These are phyloP conservation scores for Fusarium sp. DNA, from an alignment of 2,329 filamentous ascomycete genomes.

Conservation along the genomic window DNA sequence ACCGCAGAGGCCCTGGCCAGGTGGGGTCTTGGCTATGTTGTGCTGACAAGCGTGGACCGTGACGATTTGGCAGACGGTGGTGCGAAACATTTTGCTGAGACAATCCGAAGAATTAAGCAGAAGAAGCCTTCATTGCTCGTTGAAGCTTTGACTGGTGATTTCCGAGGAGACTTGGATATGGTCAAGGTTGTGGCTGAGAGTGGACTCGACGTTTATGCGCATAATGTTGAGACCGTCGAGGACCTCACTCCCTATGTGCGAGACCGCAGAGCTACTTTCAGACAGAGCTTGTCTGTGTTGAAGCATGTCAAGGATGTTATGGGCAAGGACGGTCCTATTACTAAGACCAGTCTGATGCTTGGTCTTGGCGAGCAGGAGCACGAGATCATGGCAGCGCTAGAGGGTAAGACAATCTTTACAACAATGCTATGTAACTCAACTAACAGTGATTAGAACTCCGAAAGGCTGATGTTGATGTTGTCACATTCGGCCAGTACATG, in stretches of 20 bases:
- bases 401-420: slow-evolving; percentile 56
- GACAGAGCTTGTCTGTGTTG: slow-evolving; percentile 83
- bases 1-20: slow-evolving; percentile 90
- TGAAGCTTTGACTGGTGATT: slow-evolving; percentile 89
- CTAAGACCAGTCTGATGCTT: slow-evolving; percentile 99
- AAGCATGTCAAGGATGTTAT: slow-evolving; percentile 81
- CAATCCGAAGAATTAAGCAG: slow-evolving; percentile 90
- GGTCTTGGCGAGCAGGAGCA: slow-evolving; percentile 92
- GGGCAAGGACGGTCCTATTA: slow-evolving; percentile 77
- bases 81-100: slow-evolving; percentile 90
- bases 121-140: slow-evolving; percentile 81
- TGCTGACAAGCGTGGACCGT: slow-evolving; percentile 91
- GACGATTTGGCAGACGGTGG: slow-evolving; percentile 93
- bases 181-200: slow-evolving; percentile 84
- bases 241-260: slow-evolving; percentile 88
- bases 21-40: slow-evolving; percentile 96
- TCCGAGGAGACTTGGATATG: slow-evolving; percentile 85
- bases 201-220: slow-evolving; percentile 94
- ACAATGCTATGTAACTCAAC: neutral
- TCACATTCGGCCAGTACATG: slow-evolving; percentile 99
- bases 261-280: slow-evolving; percentile 88
- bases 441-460: slow-evolving; percentile 69
- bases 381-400: slow-evolving; percentile 81
- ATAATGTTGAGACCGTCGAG: slow-evolving; percentile 97
- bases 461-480: slow-evolving; percentile 84